Evolutionary conservation across 2,329 filamentous ascomycete genomes (phyloP).

Genomic region (Fulvia fulva): DNA sequence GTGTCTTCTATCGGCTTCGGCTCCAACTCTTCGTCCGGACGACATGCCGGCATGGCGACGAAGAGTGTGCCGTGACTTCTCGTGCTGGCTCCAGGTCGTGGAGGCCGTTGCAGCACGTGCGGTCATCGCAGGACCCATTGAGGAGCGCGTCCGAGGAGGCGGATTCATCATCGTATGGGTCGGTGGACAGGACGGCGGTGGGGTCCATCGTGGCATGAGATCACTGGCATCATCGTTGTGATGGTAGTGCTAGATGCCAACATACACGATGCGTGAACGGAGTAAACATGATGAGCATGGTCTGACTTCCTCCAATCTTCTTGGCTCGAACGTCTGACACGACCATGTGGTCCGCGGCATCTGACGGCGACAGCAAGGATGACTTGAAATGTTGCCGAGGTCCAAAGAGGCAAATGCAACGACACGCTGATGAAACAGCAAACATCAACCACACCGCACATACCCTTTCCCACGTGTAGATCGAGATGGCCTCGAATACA

Average conservation of each 20-base stretch:
- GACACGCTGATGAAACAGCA: neutral
- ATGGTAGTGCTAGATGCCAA: neutral
- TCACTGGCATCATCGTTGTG: neutral
- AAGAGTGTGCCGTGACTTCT: neutral
- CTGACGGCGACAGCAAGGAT: neutral
- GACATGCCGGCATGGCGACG: neutral
- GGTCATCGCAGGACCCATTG: neutral
- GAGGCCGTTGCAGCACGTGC: neutral
- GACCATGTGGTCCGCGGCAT: too few relatives aligned
- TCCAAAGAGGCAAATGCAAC: neutral
- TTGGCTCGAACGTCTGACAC: too few relatives aligned
- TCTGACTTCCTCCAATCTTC: too few relatives aligned
- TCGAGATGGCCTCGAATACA: too few relatives aligned
- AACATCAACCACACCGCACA: too few relatives aligned
- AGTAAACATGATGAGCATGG: neutral
- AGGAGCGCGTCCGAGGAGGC: neutral
- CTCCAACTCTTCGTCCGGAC: neutral
- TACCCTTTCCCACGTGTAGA: too few relatives aligned
- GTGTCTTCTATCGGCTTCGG: neutral
- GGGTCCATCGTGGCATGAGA: neutral
- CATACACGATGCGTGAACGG: neutral
- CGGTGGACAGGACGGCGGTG: neutral
- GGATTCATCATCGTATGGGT: neutral
- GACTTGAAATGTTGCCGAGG: neutral
- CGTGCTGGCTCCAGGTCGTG: neutral